Conservation (phyloP, 768 basidiomycete species). For the Suillus cothurnatus region DNA sequence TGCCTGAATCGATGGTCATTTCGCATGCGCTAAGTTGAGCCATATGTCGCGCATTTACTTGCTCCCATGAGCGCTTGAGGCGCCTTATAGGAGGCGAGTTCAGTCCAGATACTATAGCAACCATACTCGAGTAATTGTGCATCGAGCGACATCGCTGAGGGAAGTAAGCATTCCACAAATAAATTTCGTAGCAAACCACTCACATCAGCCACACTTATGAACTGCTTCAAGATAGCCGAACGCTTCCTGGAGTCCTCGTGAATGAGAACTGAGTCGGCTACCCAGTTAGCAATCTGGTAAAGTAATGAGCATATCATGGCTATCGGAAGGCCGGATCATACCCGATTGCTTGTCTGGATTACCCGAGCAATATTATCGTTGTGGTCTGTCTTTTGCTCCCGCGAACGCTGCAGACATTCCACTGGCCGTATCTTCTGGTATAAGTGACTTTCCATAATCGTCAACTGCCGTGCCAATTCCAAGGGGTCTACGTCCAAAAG, state of each 20-base stretch:
- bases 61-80: constrained; percentile 92
- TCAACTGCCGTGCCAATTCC: constrained; percentile 91
- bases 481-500: constrained; percentile 84
- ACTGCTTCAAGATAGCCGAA: constrained; percentile 81
- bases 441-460: constrained; percentile 83
- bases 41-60: constrained; percentile 75
- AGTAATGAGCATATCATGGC: constrained; percentile 7
- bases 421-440: constrained; percentile 88
- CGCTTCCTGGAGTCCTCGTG: constrained; percentile 85
- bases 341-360: constrained; percentile 87
- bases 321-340: constrained; percentile 34
- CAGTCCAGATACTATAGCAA: constrained; percentile 91
- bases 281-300: constrained; percentile 87
- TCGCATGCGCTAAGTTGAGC: constrained; percentile 78
- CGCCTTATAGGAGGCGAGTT: constrained; percentile 93
- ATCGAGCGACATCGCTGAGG: constrained; percentile 83
- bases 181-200: constrained; percentile 31
- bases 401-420: constrained; percentile 86
- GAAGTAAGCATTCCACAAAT: constrained; percentile 12
- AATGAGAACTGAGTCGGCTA: constrained; percentile 78
- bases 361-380: constrained; percentile 85
- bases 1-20: constrained; percentile 88
- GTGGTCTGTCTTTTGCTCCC: constrained; percentile 72
- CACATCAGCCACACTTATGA: constrained; percentile 91
- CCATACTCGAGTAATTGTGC: constrained; percentile 97